Conservation (phyloP, 768 basidiomycete genomes). For the Termitomyces sp. region DNA sequence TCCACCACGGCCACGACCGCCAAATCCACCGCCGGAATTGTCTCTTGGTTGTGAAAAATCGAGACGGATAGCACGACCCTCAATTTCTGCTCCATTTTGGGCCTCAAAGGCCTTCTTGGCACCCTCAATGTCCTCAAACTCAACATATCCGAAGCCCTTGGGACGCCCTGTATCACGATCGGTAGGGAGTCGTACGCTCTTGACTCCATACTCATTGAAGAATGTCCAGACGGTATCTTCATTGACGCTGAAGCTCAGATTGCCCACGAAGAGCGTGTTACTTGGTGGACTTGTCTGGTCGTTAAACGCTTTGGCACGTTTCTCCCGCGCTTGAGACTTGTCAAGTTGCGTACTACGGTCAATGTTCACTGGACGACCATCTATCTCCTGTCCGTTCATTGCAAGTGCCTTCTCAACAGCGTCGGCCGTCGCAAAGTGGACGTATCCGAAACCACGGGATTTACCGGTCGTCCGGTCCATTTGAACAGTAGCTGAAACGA, state of each 20-base stretch:
- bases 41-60: slow-evolving; percentile 87
- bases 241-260: slow-evolving; percentile 71
- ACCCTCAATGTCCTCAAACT: slow-evolving; percentile 75
- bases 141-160: slow-evolving; percentile 97
- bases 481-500: slow-evolving; percentile 85
- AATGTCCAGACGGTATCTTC: slow-evolving; percentile 88
- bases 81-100: slow-evolving; percentile 67
- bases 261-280: slow-evolving; percentile 83
- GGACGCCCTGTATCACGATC: slow-evolving; percentile 86
- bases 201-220: slow-evolving; percentile 86
- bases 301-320: slow-evolving; percentile 70
- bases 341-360: slow-evolving; percentile 70
- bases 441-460: slow-evolving; percentile 83
- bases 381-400: slow-evolving; percentile 84
- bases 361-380: slow-evolving; percentile 84
- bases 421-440: slow-evolving; percentile 63
- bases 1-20: slow-evolving; percentile 22
- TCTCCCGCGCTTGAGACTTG: slow-evolving; percentile 51
- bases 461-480: slow-evolving; percentile 76
- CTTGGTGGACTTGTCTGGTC: slow-evolving; percentile 65
- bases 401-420: slow-evolving; percentile 78
- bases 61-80: slow-evolving; percentile 74
- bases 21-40: slow-evolving; percentile 15
- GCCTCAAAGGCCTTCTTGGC: slow-evolving; percentile 78
- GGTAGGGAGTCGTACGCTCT: slow-evolving; percentile 85